Conservation (phyloP, 805 yeast genomes). For the Metschnikowia vanudenii region DNA sequence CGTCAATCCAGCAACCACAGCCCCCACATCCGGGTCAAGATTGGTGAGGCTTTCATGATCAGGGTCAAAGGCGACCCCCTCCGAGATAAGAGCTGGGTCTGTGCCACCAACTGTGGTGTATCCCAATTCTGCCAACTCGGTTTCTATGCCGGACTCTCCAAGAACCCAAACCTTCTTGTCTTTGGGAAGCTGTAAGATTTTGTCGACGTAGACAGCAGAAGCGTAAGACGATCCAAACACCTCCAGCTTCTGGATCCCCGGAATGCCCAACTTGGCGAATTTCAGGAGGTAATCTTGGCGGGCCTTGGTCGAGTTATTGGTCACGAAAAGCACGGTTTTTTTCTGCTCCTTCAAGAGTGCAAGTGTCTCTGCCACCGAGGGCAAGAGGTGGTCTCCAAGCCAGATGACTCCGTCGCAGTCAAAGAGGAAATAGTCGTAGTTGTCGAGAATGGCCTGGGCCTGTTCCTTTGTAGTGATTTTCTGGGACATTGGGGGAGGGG, state of each 20-base stretch:
- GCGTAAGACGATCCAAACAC: constrained; percentile 41
- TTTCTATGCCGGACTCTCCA: constrained; percentile 40
- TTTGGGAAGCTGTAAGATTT: constrained; percentile 23
- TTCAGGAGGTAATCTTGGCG: not conserved
- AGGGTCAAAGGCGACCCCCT: constrained; percentile 26
- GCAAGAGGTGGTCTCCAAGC: constrained; percentile 36
- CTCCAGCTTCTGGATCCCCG: constrained; percentile 25
- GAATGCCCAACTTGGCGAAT: constrained; percentile 27
- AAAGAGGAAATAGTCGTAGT: constrained; percentile 39
- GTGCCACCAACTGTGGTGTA: constrained; percentile 38
- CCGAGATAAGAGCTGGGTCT: constrained; percentile 25
- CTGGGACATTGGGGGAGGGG: constrained; percentile 22
- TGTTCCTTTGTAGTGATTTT: constrained; percentile 14
- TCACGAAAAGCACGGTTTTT: constrained; percentile 35
- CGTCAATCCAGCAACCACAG: constrained; percentile 42
- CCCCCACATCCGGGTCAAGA: constrained; percentile 40
- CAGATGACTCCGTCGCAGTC: constrained; percentile 46
- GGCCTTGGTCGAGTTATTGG: constrained; percentile 36
- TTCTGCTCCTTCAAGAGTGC: constrained; percentile 21
- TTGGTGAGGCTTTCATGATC: constrained; percentile 38
- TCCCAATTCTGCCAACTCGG: constrained; percentile 32
- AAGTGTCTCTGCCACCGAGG: constrained; percentile 32
- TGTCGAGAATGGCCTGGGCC: constrained; percentile 24
- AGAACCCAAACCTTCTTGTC: constrained; percentile 41
- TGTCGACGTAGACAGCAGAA: constrained; percentile 29